phyloP scores from a whole-genome alignment of 2,329 filamentous ascomycete species.

The Curvularia verruculosa region DNA sequence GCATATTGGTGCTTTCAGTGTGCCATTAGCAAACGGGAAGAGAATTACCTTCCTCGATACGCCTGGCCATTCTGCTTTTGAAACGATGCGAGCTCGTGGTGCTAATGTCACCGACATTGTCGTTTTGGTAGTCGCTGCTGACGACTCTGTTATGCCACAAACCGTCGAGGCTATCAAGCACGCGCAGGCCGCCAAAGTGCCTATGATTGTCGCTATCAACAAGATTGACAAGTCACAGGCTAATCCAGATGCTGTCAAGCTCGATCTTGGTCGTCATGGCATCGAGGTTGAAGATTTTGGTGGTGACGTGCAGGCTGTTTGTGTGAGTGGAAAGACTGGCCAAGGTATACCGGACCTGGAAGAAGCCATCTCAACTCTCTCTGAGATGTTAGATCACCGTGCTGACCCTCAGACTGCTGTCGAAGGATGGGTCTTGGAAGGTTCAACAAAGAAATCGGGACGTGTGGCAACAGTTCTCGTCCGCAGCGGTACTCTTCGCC shows the following conservation, averaged over 20 bases:
- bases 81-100: slow-evolving; percentile 93
- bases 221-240: slow-evolving; percentile 91
- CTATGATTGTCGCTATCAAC: slow-evolving; percentile 97
- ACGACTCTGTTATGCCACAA: slow-evolving; percentile 97
- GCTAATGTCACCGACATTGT: slow-evolving; percentile 97
- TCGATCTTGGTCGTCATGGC: slow-evolving; percentile 80
- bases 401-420: slow-evolving; percentile 77
- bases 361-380: slow-evolving; percentile 83
- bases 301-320: slow-evolving; percentile 90
- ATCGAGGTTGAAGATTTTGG: slow-evolving; percentile 95
- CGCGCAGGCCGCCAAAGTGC: slow-evolving; percentile 82
- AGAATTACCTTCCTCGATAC: slow-evolving; percentile 97
- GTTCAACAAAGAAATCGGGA: slow-evolving; percentile 82
- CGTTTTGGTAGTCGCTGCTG: slow-evolving; percentile 91
- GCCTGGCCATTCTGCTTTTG: slow-evolving; percentile 92
- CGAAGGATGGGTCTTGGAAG: slow-evolving; percentile 94
- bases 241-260: slow-evolving; percentile 81
- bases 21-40: slow-evolving; percentile 80
- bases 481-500: slow-evolving; percentile 80
- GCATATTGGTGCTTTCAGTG: slow-evolving; percentile 96
- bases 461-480: slow-evolving; percentile 89
- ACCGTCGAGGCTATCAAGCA: slow-evolving; percentile 97
- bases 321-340: slow-evolving; percentile 92
- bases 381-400: slow-evolving; percentile 89
- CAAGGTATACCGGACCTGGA: slow-evolving; percentile 90